These are phyloP conservation scores for Lophium mytilinum DNA, from an alignment of 495 filamentous ascomycete genomes.

Conservation along the genomic window DNA sequence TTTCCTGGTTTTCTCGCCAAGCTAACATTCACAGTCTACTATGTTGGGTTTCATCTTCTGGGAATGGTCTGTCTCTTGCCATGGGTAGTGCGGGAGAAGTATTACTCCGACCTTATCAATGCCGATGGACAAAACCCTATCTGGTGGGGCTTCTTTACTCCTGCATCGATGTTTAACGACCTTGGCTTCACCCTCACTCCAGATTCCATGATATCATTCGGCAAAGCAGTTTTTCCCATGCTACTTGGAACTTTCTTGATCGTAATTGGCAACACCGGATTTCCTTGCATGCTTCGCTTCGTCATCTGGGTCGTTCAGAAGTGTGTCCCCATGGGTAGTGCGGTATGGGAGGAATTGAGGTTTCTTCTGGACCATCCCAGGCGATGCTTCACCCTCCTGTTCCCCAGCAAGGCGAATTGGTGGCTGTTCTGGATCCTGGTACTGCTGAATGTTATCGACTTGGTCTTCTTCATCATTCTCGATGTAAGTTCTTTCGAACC, in stretches of 20 bases:
- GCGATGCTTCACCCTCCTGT: conserved; percentile 88
- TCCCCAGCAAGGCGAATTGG: conserved; percentile 87
- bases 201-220: conserved; percentile 86
- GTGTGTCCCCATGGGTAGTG: conserved; percentile 48
- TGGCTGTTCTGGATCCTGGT: conserved; percentile 88
- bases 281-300: conserved; percentile 85
- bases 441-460: conserved; percentile 68
- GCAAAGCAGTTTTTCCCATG: conserved; percentile 63
- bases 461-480: conserved; percentile 82
- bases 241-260: conserved; percentile 73
- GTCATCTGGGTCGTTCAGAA: conserved; percentile 71
- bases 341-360: conserved; percentile 75
- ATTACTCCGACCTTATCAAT: conserved; percentile 55
- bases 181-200: conserved; percentile 74
- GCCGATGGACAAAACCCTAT: conserved; percentile 52
- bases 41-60: conserved; percentile 60
- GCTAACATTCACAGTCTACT: too few species aligned
- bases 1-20: background rate
- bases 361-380: conserved; percentile 92
- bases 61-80: conserved; percentile 62
- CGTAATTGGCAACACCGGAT: conserved; percentile 88
- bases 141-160: conserved; percentile 80
- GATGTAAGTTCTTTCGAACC: conserved; percentile 51
- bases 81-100: conserved; percentile 64
- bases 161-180: conserved; percentile 82